Percentiles rank a stretch among this genome's conserved stretches.
Evolutionary conservation across 768 basidiomycete species (phyloP).

Genomic region (Suillus subalutaceus): DNA sequence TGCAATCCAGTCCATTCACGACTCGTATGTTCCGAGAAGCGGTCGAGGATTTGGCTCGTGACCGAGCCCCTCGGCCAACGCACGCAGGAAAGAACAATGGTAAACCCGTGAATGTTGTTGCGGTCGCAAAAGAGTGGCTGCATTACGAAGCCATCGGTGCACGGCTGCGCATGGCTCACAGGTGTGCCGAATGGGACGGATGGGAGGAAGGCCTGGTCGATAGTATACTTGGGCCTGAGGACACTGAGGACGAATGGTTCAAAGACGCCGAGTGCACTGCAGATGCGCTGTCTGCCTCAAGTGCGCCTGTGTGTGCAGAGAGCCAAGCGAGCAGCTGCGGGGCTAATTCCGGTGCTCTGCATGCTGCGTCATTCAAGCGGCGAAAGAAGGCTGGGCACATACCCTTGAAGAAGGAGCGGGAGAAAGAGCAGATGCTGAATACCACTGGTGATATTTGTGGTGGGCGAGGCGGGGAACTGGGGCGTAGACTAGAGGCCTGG

Average conservation of each 20-base stretch:
- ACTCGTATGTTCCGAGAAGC: slow-evolving; percentile 70
- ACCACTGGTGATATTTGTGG: slow-evolving; percentile 78
- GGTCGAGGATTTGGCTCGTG: slow-evolving; percentile 49
- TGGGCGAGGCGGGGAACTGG: slow-evolving; percentile 78
- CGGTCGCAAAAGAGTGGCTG: slow-evolving; percentile 70
- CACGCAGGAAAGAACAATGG: slow-evolving; percentile 23
- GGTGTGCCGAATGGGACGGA: slow-evolving; percentile 86
- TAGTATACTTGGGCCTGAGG: slow-evolving; percentile 73
- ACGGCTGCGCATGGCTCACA: slow-evolving; percentile 74
- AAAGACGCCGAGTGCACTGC: slow-evolving; percentile 37
- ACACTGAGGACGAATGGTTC: slow-evolving; percentile 75
- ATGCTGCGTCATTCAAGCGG: slow-evolving; percentile 29
- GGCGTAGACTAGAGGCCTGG: slow-evolving; percentile 76
- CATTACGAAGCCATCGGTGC: slow-evolving; percentile 68
- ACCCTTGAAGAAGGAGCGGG: slow-evolving; percentile 60
- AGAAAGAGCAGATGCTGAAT: slow-evolving; percentile 71
- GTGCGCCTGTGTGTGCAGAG: slow-evolving; percentile 2
- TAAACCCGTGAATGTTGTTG: slow-evolving; percentile 35
- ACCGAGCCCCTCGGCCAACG: slow-evolving; percentile 18
- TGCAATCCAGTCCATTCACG: slow-evolving; percentile 77
- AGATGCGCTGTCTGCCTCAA: slow-evolving; percentile 3
- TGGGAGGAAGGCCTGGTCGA: slow-evolving; percentile 87
- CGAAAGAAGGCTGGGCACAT: slow-evolving; percentile 47
- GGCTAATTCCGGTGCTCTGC: slow-evolving; percentile 22
- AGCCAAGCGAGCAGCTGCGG: slow-evolving; percentile 8